These are phyloP conservation scores for Cardamine chenopodiifolia DNA, from an alignment of 345 rosid species.

Conservation along the genomic window DNA sequence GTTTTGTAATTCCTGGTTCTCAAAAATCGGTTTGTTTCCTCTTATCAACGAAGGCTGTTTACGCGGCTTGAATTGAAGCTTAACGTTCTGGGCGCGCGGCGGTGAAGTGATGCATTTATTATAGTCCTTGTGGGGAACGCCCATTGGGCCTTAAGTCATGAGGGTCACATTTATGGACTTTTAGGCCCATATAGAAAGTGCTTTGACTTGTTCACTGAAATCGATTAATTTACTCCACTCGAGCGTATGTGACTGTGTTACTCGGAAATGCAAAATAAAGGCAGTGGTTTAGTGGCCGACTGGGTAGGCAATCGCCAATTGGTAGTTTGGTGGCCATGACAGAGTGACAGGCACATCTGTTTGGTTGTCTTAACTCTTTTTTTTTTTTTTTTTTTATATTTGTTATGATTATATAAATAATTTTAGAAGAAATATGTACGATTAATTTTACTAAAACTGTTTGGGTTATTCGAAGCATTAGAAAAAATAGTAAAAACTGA, in stretches of 20 bases:
- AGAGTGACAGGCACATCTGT: not conserved
- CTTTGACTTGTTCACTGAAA: not conserved
- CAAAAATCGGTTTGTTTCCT: not conserved
- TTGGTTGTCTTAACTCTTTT: not conserved
- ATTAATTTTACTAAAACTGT: too few species aligned
- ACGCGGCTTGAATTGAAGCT: not conserved
- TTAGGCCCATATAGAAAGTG: not conserved
- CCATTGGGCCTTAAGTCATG: not conserved
- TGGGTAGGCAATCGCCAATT: not conserved
- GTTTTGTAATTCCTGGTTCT: constrained; percentile 17
- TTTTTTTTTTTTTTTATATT: not conserved
- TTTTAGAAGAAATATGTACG: not conserved
- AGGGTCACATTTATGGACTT: not conserved
- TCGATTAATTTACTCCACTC: too few species aligned
- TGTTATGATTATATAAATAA: not conserved
- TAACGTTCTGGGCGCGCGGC: not conserved
- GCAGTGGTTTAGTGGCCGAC: not conserved
- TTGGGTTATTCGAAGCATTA: too few species aligned
- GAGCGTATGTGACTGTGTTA: not conserved
- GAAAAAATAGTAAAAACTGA: too few species aligned
- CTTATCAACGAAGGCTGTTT: not conserved
- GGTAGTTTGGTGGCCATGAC: not conserved
- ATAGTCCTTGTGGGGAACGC: not conserved
- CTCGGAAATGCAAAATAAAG: not conserved
- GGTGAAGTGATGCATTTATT: not conserved